Base-by-base conservation (phyloP, 192 early-diverging fungal genomes). In the Gaertneriomyces sp. region DNA sequence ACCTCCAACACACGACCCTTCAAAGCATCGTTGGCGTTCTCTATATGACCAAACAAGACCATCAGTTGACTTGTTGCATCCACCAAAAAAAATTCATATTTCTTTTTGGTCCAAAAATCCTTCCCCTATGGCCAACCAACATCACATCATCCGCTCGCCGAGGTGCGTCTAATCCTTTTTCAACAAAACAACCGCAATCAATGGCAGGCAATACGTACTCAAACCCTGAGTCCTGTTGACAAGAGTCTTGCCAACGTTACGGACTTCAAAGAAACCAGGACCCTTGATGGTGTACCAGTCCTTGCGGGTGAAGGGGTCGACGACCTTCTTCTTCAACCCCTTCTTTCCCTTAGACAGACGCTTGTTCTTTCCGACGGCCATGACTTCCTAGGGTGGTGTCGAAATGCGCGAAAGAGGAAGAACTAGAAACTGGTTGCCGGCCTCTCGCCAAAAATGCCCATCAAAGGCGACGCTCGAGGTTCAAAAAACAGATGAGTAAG, bases 231-330 rank as follows among this genome's bases (percentile, higher is more conserved):
- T 97, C 68, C 97, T 93, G 93, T 99, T 99, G 83, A 98, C 97
- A 61, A 99, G 88, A 70, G 97, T 99, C 89, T 99, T 99, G 72
- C 97, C 97, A 64, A 93, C 88, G 70, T 92, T 84, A 74, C 95
- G 92, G 66, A 87, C 87, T 64, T 91, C 89, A 76, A 99, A 99
- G 79, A 94, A 88, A 64, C 90, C 88, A 72, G 97, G 97, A 68
- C 93, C 97, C 85, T 96, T 96, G 87, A 99, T 88, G 79, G 96
- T 94, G 79, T 98, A 99, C 97, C 97, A 99, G 79, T 99, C 97
- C 85, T 99, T 99, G 70, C 97, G 91, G 85, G 91, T 91, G 90
- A 98, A 99, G 78, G 97, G 95, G 79, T 99, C 97, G 78, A 98
- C 87, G 76, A 90, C 87, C 89, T 93, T 96, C 92, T 96, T 96